phyloP scores from a whole-genome alignment of 371 early-diverging fungal species.

The Smittium mucronatum region DNA sequence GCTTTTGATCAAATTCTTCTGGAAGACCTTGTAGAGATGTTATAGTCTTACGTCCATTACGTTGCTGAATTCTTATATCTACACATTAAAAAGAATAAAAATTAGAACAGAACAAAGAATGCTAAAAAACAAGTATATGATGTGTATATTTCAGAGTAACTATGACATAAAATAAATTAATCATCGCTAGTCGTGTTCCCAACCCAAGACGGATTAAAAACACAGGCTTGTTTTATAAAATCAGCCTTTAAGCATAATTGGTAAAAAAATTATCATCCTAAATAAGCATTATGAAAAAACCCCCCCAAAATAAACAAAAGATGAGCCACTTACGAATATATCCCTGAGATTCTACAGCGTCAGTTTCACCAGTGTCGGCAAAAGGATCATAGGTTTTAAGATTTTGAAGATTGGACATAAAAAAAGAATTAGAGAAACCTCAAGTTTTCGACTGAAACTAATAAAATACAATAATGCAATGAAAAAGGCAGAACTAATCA shows the following conservation, averaged over 20 bases:
- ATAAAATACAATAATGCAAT: too few species aligned
- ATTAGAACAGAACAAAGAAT: not conserved
- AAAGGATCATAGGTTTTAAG: slow-evolving; percentile 14
- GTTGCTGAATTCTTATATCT: slow-evolving; percentile 95
- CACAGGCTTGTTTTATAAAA: not conserved
- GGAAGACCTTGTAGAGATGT: slow-evolving; percentile 91
- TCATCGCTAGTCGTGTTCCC: not conserved
- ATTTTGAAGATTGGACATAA: slow-evolving; percentile 13
- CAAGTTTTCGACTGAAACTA: not conserved
- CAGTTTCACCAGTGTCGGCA: slow-evolving; percentile 14
- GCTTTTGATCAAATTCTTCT: slow-evolving; percentile 70
- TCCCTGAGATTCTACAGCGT: slow-evolving; percentile 12
- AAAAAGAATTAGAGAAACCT: too few species aligned
- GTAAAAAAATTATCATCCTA: not conserved
- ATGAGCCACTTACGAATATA: slow-evolving; percentile 12
- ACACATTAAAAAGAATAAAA: slow-evolving; percentile 5
- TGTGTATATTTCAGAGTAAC: slow-evolving; percentile 11
- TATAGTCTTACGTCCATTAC: slow-evolving; percentile 92
- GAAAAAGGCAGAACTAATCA: too few species aligned
- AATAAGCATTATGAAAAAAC: too few species aligned
- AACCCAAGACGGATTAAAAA: not conserved
- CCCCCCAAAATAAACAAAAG: not conserved
- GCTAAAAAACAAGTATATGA: not conserved
- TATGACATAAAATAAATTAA: slow-evolving; percentile 5
- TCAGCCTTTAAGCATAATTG: not conserved